Conservation (phyloP, 208 protist genomes). For the Wallacemonas sp. region DNA sequence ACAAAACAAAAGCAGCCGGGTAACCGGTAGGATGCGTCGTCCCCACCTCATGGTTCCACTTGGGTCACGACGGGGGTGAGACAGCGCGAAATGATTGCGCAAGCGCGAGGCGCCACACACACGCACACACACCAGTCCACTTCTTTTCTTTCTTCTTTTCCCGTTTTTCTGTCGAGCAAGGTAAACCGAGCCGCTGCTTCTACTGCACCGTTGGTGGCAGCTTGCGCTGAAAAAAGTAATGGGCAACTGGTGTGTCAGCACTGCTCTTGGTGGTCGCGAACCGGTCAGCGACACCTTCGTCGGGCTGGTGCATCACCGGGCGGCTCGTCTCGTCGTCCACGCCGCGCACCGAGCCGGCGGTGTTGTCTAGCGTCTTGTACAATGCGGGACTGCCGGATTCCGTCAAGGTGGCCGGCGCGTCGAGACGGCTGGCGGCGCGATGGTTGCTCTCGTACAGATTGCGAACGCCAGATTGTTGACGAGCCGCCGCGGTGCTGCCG, state of each 20-base stretch:
- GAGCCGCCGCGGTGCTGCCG: constrained; percentile 4
- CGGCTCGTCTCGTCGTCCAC: background rate
- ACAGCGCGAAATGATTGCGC: too few relatives aligned
- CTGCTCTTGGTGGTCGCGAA: constrained; percentile 38
- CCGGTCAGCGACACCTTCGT: constrained; percentile 7
- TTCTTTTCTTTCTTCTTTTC: background rate
- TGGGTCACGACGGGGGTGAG: too few relatives aligned
- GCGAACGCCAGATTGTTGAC: constrained; percentile 5
- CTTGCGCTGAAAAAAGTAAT: constrained; percentile 55
- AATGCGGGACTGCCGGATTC: background rate
- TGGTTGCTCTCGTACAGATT: constrained; percentile 45
- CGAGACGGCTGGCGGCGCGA: background rate
- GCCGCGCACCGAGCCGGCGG: background rate
- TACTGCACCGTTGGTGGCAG: constrained; percentile 25
- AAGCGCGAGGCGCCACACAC: background rate
- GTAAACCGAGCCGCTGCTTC: too few relatives aligned
- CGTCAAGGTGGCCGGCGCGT: background rate
- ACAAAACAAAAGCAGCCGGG: too few relatives aligned
- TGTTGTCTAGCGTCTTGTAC: constrained; percentile 6
- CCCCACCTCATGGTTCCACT: too few relatives aligned
- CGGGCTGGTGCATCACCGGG: background rate
- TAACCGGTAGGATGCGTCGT: too few relatives aligned
- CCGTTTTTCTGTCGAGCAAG: too few relatives aligned
- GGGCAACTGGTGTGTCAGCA: constrained; percentile 38
- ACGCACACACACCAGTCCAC: background rate